These are phyloP conservation scores for Kernera saxatilis DNA, from an alignment of 345 rosid species.

Conservation along the genomic window DNA sequence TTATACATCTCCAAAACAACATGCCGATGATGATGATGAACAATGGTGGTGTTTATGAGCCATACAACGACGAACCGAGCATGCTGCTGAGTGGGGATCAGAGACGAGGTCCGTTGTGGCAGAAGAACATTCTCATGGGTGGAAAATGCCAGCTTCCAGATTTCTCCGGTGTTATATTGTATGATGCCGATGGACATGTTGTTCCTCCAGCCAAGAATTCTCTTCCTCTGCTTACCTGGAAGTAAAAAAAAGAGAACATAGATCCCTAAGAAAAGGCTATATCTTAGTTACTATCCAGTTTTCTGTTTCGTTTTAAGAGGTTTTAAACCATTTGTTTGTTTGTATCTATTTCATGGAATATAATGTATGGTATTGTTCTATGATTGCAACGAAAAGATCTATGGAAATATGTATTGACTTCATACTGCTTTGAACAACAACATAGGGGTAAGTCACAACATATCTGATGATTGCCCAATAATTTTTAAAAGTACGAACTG, in stretches of 20 bases:
- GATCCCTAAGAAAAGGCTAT: not conserved
- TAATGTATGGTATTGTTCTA: not conserved
- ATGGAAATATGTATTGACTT: not conserved
- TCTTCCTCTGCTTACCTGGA: slow-evolving; percentile 62
- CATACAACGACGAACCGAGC: slow-evolving; percentile 25
- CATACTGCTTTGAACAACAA: not conserved
- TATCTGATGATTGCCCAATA: not conserved
- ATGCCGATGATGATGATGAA: slow-evolving; percentile 21
- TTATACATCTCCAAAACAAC: slow-evolving; percentile 47
- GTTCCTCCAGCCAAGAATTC: slow-evolving; percentile 48
- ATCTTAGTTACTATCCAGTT: not conserved
- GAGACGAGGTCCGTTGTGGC: slow-evolving; percentile 52
- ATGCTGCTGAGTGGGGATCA: slow-evolving; percentile 37
- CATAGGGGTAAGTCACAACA: not conserved
- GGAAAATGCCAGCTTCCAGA: slow-evolving; percentile 88
- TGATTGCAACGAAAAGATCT: not conserved
- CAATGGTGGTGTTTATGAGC: slow-evolving; percentile 12
- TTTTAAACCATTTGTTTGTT: slow-evolving; percentile 7
- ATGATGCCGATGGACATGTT: slow-evolving; percentile 58
- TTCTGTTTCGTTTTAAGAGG: not conserved
- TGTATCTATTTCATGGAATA: slow-evolving; percentile 2
- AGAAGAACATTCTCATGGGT: slow-evolving; percentile 90
- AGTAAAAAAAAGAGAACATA: slow-evolving; percentile 28
- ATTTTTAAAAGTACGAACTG: not conserved
- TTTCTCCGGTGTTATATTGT: slow-evolving; percentile 81